These are phyloP conservation scores for Lactifluus pinguis DNA, from an alignment of 768 basidiomycete genomes.

Conservation along the genomic window DNA sequence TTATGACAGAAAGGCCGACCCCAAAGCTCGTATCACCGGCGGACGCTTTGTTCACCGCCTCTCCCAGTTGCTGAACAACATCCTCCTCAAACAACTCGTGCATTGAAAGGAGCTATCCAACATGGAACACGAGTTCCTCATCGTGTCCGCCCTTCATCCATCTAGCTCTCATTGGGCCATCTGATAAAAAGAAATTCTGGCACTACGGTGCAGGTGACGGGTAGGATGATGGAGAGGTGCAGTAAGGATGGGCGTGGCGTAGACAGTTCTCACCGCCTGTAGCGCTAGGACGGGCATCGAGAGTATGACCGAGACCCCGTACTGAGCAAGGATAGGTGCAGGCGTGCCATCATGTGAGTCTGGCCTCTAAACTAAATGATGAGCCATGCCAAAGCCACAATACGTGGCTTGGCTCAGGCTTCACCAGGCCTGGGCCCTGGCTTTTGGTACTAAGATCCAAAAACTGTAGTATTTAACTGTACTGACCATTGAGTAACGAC, in stretches of 20 bases:
- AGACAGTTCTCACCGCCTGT: not conserved
- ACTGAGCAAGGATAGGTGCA: conserved; percentile 5
- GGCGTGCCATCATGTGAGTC: conserved; percentile 13
- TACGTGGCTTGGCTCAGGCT: no score
- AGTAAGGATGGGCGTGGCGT: conserved; percentile 13
- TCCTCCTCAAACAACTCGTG: conserved; percentile 9
- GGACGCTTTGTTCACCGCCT: no score
- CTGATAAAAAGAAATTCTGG: no score
- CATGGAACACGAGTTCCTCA: conserved; percentile 20
- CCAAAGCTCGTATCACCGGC: no score
- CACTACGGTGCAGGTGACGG: conserved; percentile 8
- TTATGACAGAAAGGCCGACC: no score
- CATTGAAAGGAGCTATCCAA: conserved; percentile 12
- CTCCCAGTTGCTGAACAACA: not conserved
- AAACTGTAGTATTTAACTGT: no score
- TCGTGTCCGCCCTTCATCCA: conserved; percentile 6
- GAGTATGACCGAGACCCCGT: conserved; percentile 9
- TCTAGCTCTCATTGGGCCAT: conserved; percentile 8
- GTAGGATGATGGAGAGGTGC: conserved; percentile 14
- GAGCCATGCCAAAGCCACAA: no score
- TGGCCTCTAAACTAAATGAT: not conserved
- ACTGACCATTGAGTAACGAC: no score
- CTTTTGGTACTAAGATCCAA: no score
- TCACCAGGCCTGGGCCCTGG: no score
- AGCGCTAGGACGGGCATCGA: not conserved